Evolutionary conservation across 345 rosid genomes (phyloP).

Genomic region (Noccaea bulbosa): DNA sequence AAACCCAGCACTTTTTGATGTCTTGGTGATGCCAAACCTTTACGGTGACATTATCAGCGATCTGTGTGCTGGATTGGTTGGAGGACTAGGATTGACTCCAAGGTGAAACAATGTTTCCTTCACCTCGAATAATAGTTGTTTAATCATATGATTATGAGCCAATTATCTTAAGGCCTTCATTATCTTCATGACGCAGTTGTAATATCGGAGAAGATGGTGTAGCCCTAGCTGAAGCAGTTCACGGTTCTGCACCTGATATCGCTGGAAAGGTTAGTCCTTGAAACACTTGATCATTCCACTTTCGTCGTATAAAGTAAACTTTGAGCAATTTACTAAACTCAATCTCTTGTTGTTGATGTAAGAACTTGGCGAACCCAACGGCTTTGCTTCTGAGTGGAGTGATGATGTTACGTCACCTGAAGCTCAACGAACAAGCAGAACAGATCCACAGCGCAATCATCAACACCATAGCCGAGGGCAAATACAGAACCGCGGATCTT

Average conservation of each 20-base stretch:
- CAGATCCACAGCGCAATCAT: constrained; percentile 81
- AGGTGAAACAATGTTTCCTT: constrained; percentile 51
- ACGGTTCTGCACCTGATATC: constrained; percentile 99
- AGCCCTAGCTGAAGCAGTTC: constrained; percentile 99
- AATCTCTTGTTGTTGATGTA: constrained; percentile 27
- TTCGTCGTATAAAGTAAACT: too few species aligned
- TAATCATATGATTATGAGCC: not conserved
- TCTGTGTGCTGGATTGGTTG: constrained; percentile 92
- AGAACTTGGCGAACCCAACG: constrained; percentile 97
- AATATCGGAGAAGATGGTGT: constrained; percentile 97
- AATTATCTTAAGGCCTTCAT: constrained; percentile 21
- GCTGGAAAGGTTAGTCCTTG: constrained; percentile 84
- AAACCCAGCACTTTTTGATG: constrained; percentile 98
- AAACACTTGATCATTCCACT: constrained; percentile 3
- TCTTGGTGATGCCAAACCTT: constrained; percentile 98
- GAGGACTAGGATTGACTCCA: constrained; percentile 98
- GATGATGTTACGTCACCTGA: constrained; percentile 84
- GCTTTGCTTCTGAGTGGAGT: constrained; percentile 88
- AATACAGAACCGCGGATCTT: constrained; percentile 90
- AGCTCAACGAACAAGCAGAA: constrained; percentile 82
- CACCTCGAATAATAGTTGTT: not conserved
- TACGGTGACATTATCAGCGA: constrained; percentile 99
- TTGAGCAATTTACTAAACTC: not conserved
- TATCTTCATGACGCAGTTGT: constrained; percentile 59
- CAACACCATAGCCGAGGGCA: constrained; percentile 83